Percentiles rank a stretch among this genome's conserved stretches.
phyloP scores from a whole-genome alignment of 768 basidiomycete species.

The Hypsizygus marmoreus region DNA sequence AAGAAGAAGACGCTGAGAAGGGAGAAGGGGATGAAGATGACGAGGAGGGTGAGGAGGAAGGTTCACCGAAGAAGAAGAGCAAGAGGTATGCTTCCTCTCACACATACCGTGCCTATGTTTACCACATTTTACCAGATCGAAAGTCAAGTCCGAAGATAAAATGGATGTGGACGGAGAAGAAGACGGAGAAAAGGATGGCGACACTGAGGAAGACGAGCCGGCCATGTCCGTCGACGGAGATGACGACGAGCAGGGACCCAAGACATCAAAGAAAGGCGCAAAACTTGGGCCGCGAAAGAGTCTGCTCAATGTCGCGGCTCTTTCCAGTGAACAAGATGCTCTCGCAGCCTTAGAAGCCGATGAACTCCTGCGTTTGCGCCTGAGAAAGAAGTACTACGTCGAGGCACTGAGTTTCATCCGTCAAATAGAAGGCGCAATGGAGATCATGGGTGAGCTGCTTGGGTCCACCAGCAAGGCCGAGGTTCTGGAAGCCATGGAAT shows the following conservation, averaged over 20 bases:
- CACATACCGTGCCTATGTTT: too few species aligned
- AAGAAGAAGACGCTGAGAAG: conserved; percentile 26
- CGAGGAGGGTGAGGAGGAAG: conserved; percentile 24
- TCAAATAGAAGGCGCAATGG: conserved; percentile 60
- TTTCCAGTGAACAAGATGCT: conserved; percentile 71
- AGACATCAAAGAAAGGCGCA: conserved; percentile 44
- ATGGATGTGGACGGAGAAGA: conserved; percentile 61
- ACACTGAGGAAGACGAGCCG: conserved; percentile 29
- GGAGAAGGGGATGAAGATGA: conserved; percentile 30
- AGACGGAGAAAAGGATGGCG: conserved; percentile 41
- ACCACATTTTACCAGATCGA: too few species aligned
- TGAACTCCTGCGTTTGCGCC: conserved; percentile 62
- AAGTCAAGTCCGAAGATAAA: conserved; percentile 38
- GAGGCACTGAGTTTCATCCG: conserved; percentile 86
- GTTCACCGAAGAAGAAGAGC: conserved; percentile 32
- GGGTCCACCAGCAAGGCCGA: conserved; percentile 86
- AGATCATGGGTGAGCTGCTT: conserved; percentile 71
- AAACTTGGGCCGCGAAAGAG: conserved; percentile 66
- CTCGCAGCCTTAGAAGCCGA: conserved; percentile 69
- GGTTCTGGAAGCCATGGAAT: conserved; percentile 84
- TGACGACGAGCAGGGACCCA: conserved; percentile 31
- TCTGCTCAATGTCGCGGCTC: conserved; percentile 64
- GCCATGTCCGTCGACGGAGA: conserved; percentile 43
- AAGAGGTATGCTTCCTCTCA: conserved; percentile 27
- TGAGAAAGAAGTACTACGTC: conserved; percentile 83